Percentiles rank a stretch among this genome's conserved stretches.
Conservation (phyloP, 176 grass and related monocot genomes). For the Bolboschoenus planiculmis region DNA sequence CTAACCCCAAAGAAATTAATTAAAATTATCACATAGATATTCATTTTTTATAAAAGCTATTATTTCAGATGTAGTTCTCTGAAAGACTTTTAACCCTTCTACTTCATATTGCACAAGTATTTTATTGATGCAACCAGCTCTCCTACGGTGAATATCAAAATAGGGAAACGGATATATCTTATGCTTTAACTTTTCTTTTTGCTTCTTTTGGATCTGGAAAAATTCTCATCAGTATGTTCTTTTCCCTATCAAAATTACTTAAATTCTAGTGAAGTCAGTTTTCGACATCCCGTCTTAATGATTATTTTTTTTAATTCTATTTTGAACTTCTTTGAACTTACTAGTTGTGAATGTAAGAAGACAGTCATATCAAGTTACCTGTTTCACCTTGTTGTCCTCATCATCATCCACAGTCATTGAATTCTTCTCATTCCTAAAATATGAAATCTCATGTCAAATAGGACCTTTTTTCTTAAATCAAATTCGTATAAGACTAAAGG, state of each 20-base stretch:
- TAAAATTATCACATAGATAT: not conserved
- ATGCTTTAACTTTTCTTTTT: not conserved
- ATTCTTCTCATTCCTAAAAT: conserved; percentile 51
- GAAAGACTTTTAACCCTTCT: not conserved
- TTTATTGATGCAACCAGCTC: not conserved
- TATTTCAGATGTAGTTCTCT: not conserved
- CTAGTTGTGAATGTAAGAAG: not conserved
- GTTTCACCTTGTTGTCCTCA: conserved; percentile 53
- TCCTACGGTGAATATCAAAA: not conserved
- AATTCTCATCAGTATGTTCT: not conserved
- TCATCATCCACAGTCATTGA: conserved; percentile 45
- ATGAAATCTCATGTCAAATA: conserved; percentile 31
- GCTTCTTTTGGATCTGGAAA: not conserved
- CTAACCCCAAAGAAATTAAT: too few species aligned
- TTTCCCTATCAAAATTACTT: not conserved
- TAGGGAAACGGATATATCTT: not conserved
- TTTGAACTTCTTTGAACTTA: not conserved
- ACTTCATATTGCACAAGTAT: not conserved
- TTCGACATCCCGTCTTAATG: not conserved
- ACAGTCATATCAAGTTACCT: conserved; percentile 35
- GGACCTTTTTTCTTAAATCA: not conserved
- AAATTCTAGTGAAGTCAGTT: not conserved
- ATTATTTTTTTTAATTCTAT: not conserved
- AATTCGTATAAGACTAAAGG: not conserved
- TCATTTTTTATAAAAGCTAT: not conserved